phyloP scores from a whole-genome alignment of 2,329 filamentous ascomycete species.

The Nemania sp. region DNA sequence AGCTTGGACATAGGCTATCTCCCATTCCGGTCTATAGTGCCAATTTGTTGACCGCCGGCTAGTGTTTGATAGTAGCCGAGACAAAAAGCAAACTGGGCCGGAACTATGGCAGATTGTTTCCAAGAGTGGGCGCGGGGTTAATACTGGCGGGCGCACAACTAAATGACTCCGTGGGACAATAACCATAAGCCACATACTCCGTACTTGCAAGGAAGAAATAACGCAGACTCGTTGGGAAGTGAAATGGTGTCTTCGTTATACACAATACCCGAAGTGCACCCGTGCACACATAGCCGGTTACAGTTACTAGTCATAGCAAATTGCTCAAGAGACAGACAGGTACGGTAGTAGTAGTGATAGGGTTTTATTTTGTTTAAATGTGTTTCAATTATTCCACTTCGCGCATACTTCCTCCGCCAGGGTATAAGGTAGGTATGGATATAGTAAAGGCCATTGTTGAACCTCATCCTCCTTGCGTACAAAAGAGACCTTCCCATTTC shows the following conservation, averaged over 20 bases:
- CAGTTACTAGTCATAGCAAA: no score
- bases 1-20: no score
- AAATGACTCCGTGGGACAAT: background rate
- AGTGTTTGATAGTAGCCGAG: conserved; percentile 11
- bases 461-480: background rate
- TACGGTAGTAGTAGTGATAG: background rate
- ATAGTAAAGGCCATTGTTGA: background rate
- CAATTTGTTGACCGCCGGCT: background rate
- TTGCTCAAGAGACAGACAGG: background rate
- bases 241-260: no score
- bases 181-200: background rate
- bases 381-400: conserved; percentile 12
- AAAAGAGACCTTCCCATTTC: background rate
- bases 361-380: conserved; percentile 1
- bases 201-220: no score
- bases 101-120: background rate
- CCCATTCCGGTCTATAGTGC: background rate
- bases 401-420: conserved; percentile 4
- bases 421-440: conserved; percentile 7
- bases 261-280: no score
- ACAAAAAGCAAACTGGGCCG: conserved; percentile 19
- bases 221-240: no score
- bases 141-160: conserved; percentile 1
- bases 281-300: no score
- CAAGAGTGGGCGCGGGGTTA: conserved; percentile 8